These are phyloP conservation scores for Trichophyton schoenleinii DNA, from an alignment of 2,329 filamentous ascomycete genomes.

Conservation along the genomic window DNA sequence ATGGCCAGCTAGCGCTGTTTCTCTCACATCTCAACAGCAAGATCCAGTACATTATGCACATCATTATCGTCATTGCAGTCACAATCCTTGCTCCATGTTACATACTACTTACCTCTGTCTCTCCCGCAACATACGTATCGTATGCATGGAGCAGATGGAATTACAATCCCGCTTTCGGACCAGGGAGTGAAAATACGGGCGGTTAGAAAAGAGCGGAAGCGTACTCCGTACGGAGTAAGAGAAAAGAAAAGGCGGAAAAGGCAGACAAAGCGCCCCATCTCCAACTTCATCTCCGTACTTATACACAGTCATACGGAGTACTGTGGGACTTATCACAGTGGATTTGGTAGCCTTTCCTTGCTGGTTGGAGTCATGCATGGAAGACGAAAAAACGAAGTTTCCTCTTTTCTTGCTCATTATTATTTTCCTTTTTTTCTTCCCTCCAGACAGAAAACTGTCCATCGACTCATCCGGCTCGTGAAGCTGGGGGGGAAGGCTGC, in stretches of 20 bases:
- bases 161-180: background rate
- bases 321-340: background rate
- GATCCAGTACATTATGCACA: background rate
- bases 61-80: background rate
- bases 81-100: background rate
- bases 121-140: background rate
- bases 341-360: background rate
- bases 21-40: background rate
- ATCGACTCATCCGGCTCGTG: background rate
- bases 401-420: too few species aligned
- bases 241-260: background rate
- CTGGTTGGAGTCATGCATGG: background rate
- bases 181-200: background rate
- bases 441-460: background rate
- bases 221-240: too few species aligned
- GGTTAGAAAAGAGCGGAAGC: background rate
- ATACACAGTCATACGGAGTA: background rate
- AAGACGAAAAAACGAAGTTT: background rate
- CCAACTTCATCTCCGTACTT: too few species aligned
- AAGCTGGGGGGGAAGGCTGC: slow-evolving; percentile 1
- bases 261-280: background rate
- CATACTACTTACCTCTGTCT: background rate
- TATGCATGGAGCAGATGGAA: background rate
- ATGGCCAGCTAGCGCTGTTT: background rate
- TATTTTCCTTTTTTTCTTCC: background rate